Evolutionary conservation across 306 rosid species (phyloP).

Genomic region (Rosa chinensis): DNA sequence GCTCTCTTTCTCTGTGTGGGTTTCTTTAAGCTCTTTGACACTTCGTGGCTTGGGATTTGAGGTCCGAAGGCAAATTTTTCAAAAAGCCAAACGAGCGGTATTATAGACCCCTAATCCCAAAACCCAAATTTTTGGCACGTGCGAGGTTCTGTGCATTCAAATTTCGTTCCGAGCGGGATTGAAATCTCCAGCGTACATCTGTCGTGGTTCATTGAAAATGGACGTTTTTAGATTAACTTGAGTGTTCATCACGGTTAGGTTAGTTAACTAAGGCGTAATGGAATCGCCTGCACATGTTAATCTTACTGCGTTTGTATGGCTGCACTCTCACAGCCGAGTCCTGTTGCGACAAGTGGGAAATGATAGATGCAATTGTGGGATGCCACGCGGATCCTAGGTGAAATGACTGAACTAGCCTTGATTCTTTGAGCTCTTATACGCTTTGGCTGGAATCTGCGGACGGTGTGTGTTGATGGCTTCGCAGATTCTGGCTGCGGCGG

Average conservation of each 20-base stretch:
- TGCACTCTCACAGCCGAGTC: background rate
- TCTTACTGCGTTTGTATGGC: background rate
- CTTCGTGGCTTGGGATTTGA: background rate
- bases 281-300: background rate
- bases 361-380: background rate
- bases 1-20: background rate
- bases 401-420: conserved; percentile 2
- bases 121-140: background rate
- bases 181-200: background rate
- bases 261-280: background rate
- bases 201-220: no score
- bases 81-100: conserved; percentile 46
- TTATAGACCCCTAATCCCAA: conserved; percentile 1
- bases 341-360: background rate
- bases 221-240: background rate
- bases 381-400: background rate
- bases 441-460: background rate
- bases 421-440: background rate
- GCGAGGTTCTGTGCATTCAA: background rate
- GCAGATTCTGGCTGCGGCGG: conserved; percentile 30
- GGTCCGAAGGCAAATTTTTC: conserved; percentile 39
- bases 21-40: background rate
- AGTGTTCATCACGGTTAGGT: background rate
- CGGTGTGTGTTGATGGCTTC: conserved; percentile 40
- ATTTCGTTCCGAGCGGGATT: background rate